Conservation (phyloP, 371 early-diverging fungal genomes). For the Rhizomucor miehei region DNA sequence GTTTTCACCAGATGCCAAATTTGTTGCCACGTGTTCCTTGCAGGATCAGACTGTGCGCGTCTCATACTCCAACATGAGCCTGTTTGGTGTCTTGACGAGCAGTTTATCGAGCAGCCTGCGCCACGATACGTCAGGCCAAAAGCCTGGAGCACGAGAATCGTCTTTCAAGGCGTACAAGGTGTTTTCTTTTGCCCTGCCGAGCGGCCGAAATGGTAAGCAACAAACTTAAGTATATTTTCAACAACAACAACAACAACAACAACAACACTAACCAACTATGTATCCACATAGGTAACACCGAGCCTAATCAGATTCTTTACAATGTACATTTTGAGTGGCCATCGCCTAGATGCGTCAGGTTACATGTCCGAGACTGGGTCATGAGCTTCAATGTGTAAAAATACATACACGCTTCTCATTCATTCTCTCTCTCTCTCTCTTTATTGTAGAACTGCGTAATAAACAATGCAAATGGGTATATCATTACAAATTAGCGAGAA, state of each 20-base stretch:
- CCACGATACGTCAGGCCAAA: neutral
- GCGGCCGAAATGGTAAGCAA: constrained; percentile 30
- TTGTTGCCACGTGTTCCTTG: constrained; percentile 73
- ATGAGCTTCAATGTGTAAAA: constrained; percentile 63
- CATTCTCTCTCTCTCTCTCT: too few species aligned
- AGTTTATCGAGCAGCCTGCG: constrained; percentile 40
- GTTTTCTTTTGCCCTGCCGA: constrained; percentile 68
- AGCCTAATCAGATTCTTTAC: constrained; percentile 39
- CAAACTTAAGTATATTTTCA: too few species aligned
- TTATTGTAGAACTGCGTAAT: too few species aligned
- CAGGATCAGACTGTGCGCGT: constrained; percentile 70
- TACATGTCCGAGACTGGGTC: constrained; percentile 51
- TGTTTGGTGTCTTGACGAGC: constrained; percentile 70
- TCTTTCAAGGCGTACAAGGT: constrained; percentile 54
- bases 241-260: neutral
- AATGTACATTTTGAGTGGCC: constrained; percentile 72
- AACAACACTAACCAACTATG: neutral
- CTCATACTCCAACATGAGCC: constrained; percentile 73
- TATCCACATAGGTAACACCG: constrained; percentile 13
- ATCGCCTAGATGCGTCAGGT: constrained; percentile 59
- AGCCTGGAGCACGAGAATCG: constrained; percentile 16
- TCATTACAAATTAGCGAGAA: too few species aligned
- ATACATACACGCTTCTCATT: neutral
- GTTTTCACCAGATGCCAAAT: constrained; percentile 80
- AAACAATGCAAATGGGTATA: too few species aligned